Conservation (phyloP, 2,329 filamentous ascomycete genomes). For the Monascus ruber region DNA sequence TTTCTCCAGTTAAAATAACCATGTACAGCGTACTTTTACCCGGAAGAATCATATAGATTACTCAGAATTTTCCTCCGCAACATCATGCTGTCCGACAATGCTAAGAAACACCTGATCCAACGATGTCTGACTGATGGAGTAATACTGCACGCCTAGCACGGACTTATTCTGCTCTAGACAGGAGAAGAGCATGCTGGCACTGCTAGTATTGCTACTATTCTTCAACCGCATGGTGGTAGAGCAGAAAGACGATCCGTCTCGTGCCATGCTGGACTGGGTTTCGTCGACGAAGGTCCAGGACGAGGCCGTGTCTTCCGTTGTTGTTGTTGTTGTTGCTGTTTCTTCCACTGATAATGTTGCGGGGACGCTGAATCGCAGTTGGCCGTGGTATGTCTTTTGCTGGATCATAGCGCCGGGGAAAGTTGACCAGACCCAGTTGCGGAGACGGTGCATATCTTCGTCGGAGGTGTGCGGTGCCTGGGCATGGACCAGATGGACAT, state of each 20-base stretch:
- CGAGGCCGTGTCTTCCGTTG: neutral
- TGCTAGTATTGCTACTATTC: neutral
- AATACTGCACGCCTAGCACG: slow-evolving; percentile 65
- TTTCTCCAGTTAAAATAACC: too few relatives aligned
- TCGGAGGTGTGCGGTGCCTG: slow-evolving; percentile 61
- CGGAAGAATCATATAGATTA: neutral
- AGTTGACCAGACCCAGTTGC: slow-evolving; percentile 50
- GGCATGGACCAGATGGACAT: slow-evolving; percentile 69
- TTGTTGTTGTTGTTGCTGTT: neutral
- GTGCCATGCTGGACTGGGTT: neutral
- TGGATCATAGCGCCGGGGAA: slow-evolving; percentile 60
- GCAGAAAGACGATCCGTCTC: neutral
- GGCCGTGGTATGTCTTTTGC: slow-evolving; percentile 68
- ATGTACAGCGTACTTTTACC: too few relatives aligned
- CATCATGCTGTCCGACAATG: slow-evolving; percentile 70
- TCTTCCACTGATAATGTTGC: slow-evolving; percentile 10
- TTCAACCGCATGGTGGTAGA: neutral
- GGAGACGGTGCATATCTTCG: slow-evolving; percentile 56
- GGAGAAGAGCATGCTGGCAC: slow-evolving; percentile 52
- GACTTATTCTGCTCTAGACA: slow-evolving; percentile 61
- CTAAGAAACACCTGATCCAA: slow-evolving; percentile 82
- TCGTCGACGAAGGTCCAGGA: neutral
- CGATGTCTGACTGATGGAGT: slow-evolving; percentile 75
- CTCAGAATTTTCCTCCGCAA: slow-evolving; percentile 53
- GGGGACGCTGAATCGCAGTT: slow-evolving; percentile 72